A percentile compares a stretch with the other conserved stretches of the same genome.
phyloP scores from a whole-genome alignment of 2,329 filamentous ascomycete genomes.

The Nemania abortiva region DNA sequence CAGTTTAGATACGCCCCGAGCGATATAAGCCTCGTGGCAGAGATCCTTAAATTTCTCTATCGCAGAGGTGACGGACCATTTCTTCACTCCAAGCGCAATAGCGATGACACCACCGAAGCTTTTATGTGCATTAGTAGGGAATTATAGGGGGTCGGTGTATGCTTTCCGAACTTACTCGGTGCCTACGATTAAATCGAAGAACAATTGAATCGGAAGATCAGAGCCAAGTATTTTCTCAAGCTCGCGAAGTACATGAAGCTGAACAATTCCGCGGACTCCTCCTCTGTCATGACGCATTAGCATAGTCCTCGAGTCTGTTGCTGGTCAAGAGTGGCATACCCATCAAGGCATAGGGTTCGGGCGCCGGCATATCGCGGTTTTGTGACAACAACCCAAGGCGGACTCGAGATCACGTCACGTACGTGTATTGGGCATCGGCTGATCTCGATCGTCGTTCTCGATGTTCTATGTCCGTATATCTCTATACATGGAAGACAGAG shows the following conservation, averaged over 20 bases:
- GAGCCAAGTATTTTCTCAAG: constrained; percentile 50
- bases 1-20: constrained; percentile 48
- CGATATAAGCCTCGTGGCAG: constrained; percentile 47
- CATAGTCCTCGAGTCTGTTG: not conserved
- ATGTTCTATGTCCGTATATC: constrained; percentile 49
- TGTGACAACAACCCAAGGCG: constrained; percentile 49
- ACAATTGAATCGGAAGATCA: constrained; percentile 50
- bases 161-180: constrained; percentile 45
- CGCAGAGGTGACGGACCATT: constrained; percentile 49
- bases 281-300: constrained; percentile 42
- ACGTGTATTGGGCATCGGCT: constrained; percentile 50
- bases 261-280: constrained; percentile 49
- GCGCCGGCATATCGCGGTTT: constrained; percentile 49
- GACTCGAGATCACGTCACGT: constrained; percentile 48
- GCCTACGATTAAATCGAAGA: constrained; percentile 52
- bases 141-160: not conserved
- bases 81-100: constrained; percentile 51
- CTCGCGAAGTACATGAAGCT: constrained; percentile 48
- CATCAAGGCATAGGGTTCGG: constrained; percentile 50
- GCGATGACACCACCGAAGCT: constrained; percentile 51
- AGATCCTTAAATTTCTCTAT: constrained; percentile 51
- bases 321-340: constrained; percentile 39
- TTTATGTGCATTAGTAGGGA: constrained; percentile 17
- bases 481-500: constrained; percentile 50
- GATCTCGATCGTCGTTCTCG: constrained; percentile 51